phyloP scores from a whole-genome alignment of 352 stramenopile species.

The Aphanomyces astaci region DNA sequence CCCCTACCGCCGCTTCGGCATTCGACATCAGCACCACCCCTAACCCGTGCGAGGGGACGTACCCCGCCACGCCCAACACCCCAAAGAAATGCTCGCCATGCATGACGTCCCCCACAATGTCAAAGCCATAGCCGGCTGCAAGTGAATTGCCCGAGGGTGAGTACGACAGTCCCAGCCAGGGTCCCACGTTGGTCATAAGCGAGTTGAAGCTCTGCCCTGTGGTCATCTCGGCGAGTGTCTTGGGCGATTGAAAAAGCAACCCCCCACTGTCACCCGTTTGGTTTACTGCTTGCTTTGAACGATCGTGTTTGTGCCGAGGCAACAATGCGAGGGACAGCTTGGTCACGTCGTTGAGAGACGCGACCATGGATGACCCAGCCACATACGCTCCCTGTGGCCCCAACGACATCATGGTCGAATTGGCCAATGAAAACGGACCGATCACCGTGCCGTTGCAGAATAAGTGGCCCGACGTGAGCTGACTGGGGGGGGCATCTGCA shows the following conservation, averaged over 20 bases:
- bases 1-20: slow-evolving; percentile 32
- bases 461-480: slow-evolving; percentile 39
- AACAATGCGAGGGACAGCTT: too few species aligned
- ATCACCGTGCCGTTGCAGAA: slow-evolving; percentile 34
- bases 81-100: slow-evolving; percentile 56
- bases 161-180: slow-evolving; percentile 32
- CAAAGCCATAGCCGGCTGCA: slow-evolving; percentile 55
- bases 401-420: not conserved
- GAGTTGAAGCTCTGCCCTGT: slow-evolving; percentile 28
- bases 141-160: slow-evolving; percentile 40
- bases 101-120: slow-evolving; percentile 41
- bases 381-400: slow-evolving; percentile 1
- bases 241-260: too few species aligned
- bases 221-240: too few species aligned
- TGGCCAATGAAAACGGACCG: slow-evolving; percentile 37
- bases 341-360: slow-evolving; percentile 46
- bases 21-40: slow-evolving; percentile 56
- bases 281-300: too few species aligned
- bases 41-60: slow-evolving; percentile 36
- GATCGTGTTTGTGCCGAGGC: too few species aligned
- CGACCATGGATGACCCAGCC: slow-evolving; percentile 42
- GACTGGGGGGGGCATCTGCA: slow-evolving; percentile 25
- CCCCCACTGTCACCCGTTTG: too few species aligned
- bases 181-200: not conserved
- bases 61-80: slow-evolving; percentile 52